Base-by-base conservation (phyloP, 139 green algal species). In the Chlamydomonas incerta region DNA sequence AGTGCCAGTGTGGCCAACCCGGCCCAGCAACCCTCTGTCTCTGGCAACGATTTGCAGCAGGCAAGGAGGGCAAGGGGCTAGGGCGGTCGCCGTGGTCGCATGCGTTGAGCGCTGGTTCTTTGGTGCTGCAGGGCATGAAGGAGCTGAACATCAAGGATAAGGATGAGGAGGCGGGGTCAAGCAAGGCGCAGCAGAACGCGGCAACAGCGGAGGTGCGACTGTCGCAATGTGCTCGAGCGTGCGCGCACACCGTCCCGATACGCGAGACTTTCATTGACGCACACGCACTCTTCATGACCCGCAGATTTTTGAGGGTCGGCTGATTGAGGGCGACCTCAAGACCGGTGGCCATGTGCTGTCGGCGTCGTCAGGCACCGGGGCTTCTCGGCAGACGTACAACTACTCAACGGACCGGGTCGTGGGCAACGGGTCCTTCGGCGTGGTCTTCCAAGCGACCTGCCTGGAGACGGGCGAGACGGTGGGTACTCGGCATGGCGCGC, bases 371-470 rank as follows among this genome's bases (percentile, higher is more conserved):
- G 92, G 91, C 74, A 88, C 67, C 18, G 91, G 90, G 17, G 62
- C 81, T 15, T 85, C 37, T 62, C 87, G 88, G 62, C 90, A 95
- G 73, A 94, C 93, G 24, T 95, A 96, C 81, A 97, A 92, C 82
- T 99, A 99, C 87, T 88, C 90, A 0, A 98, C 97, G 13, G 94
- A 98, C 87, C 92, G 95, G 13, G 93, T 99, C 1, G 98, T 99
- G 6, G 98, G 98, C 34, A 99, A 99, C 76, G 98, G 98, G 14
- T 99, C 95, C 13, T 99, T 99, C 88, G 98, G 98, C 23, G 97
- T 99, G 9, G 98, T 99, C 26, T 99, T 98, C 80, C 94, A 99
- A 91, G 97, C 96, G 18, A 95, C 90, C 15, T 98, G 97, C 92
- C 58, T 99, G 46, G 97, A 99, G 92, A 99, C 95, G 34, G 93